Evolutionary conservation across 1,284 basidiomycete genomes (phyloP), one percentile per base, ranked within the genome.

Genomic region (Xerocomus amazonicus): DNA sequence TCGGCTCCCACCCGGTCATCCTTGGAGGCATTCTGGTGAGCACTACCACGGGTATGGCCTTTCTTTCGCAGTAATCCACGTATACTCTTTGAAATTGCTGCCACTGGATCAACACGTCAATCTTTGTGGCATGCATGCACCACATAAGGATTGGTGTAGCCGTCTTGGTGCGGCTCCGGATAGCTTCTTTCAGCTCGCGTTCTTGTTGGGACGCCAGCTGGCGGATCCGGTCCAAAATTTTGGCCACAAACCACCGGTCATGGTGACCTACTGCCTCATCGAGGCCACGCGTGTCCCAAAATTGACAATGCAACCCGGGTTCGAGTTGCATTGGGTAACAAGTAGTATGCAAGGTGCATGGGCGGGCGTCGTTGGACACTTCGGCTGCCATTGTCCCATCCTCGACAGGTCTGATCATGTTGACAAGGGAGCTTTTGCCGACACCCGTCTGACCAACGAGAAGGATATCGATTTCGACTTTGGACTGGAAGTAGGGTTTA

Each of bases 251-350:
- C 33, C 39, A 10, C 5, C 50, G 47, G 19, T 48, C 38, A 12
- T 38, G 39, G 26, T 29, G n/a, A 10, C 51, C 62, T 9, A 37
- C 54, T 0, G 56, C 58, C 51, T 67, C 61, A 14, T 53, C 50
- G 17, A 63, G 62, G 38, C 61, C 61, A 3, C 58, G 60, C 14
- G 62, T 63, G 36, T 63, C 61, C 61, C 61, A 63, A 16, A 63
- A 60, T 27, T 32, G 35, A 38, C 49, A 62, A 34, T 32, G 41
- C 42, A 48, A 17, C 27, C 37, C 48, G 3, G 36, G 8, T 28
- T 9, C 56, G 13, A 54, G 47, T 2, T 36, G 9, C 9, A 8
- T 16, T n/a, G 36, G 3, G 44, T 63, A 66, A 12, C 40, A 7
- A 16, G n/a, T 47, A 8, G 54, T 40, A 0, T 51, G 43, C 26